Evolutionary conservation across 2,329 filamentous ascomycete species (phyloP).

Genomic region (Pseudocercospora crystallina): DNA sequence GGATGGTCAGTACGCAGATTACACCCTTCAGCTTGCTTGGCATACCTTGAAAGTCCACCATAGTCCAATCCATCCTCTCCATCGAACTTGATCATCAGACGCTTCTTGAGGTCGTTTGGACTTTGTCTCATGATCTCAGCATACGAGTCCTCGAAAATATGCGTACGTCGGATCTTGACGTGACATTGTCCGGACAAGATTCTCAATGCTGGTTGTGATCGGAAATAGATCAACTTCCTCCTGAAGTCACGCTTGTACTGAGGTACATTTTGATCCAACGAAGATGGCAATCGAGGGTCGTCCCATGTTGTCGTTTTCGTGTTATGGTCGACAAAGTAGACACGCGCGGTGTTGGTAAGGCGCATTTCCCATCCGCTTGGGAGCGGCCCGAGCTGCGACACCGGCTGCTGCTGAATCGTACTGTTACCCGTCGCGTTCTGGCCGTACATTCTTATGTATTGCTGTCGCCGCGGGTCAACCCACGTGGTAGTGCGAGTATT

Average conservation of each 20-base stretch:
- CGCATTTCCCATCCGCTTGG: constrained; percentile 99
- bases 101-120: constrained; percentile 93
- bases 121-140: constrained; percentile 97
- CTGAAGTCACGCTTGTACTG: constrained; percentile 99
- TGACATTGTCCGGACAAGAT: constrained; percentile 96
- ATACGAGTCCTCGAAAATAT: constrained; percentile 99
- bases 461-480: constrained; percentile 95
- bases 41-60: constrained; percentile 81
- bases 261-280: constrained; percentile 94
- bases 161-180: constrained; percentile 92
- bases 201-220: constrained; percentile 91
- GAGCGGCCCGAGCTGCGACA: constrained; percentile 90
- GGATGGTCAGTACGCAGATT: constrained; percentile 28
- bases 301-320: constrained; percentile 99
- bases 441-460: constrained; percentile 98
- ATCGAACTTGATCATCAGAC: constrained; percentile 99
- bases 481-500: constrained; percentile 97
- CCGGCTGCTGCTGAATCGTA: constrained; percentile 94
- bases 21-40: background rate
- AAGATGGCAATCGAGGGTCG: constrained; percentile 90
- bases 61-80: constrained; percentile 98
- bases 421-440: constrained; percentile 73
- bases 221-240: constrained; percentile 97
- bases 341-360: constrained; percentile 92
- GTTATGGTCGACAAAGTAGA: constrained; percentile 99